Conservation (phyloP, 306 rosid species). For the Medicago ruthenica region DNA sequence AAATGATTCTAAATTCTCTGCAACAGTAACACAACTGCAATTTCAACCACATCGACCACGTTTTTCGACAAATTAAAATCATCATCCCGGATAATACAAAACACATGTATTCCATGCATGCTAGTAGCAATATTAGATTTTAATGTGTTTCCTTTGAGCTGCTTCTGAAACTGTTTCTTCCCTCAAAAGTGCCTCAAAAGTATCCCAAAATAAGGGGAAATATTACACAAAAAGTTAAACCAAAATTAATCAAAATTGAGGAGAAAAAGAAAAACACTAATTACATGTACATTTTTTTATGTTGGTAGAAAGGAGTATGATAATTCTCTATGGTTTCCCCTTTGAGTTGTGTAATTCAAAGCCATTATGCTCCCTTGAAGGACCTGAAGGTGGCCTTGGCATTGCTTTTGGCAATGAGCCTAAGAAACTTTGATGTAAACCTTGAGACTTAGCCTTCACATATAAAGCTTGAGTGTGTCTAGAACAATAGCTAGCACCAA, state of each 20-base stretch:
- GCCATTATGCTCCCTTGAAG: constrained; percentile 78
- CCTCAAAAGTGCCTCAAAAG: neutral
- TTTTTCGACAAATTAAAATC: no score
- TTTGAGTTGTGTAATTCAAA: constrained; percentile 58
- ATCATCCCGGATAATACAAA: no score
- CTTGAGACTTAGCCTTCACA: constrained; percentile 52
- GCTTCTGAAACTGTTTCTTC: neutral
- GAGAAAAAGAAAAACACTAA: constrained; percentile 25
- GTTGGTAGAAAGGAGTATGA: neutral
- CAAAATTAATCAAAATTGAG: constrained; percentile 8
- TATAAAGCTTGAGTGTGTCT: constrained; percentile 51
- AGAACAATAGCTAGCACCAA: constrained; percentile 43
- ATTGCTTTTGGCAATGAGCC: constrained; percentile 71
- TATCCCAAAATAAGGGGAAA: neutral
- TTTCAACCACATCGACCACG: no score
- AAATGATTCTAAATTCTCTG: neutral
- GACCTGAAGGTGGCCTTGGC: constrained; percentile 84
- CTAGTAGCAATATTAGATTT: no score
- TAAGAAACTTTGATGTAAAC: constrained; percentile 41
- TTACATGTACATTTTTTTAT: constrained; percentile 36
- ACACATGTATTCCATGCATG: no score
- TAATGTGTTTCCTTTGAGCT: neutral
- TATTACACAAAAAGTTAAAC: neutral
- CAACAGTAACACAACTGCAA: neutral
- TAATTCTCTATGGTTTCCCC: constrained; percentile 48